Percentiles rank a stretch among this genome's conserved stretches.
Conservation (phyloP, 2,329 filamentous ascomycete species). For the Apiospora marii region DNA sequence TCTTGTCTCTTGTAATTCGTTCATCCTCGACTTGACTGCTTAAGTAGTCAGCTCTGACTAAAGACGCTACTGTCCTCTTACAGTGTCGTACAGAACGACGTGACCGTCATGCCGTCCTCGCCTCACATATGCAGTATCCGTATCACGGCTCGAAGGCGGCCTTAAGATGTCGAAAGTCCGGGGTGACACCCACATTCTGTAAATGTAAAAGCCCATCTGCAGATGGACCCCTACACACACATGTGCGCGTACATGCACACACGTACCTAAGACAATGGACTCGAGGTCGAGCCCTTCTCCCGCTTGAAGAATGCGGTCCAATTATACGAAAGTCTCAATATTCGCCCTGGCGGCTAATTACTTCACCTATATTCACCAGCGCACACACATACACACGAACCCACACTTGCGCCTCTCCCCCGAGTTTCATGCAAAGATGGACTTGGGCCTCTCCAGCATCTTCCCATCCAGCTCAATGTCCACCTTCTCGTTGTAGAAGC, state of each 20-base stretch:
- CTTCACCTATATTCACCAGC: neutral
- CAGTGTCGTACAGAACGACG: neutral
- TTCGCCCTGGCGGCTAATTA: neutral
- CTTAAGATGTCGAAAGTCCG: neutral
- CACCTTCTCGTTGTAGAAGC: constrained; percentile 75
- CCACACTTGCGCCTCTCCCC: neutral
- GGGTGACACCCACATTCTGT: too few relatives aligned
- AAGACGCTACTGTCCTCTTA: neutral
- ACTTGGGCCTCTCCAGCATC: constrained; percentile 41
- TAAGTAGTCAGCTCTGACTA: constrained; percentile 4
- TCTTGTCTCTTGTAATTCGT: neutral
- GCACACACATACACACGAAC: too few relatives aligned
- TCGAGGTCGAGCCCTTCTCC: neutral
- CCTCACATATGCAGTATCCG: neutral
- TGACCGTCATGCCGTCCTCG: neutral
- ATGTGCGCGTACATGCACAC: too few relatives aligned
- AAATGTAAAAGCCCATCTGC: neutral
- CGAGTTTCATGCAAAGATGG: constrained; percentile 32
- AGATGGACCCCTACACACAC: neutral
- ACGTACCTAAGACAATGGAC: neutral
- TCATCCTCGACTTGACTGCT: neutral
- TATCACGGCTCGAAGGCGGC: neutral
- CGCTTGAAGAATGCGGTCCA: neutral
- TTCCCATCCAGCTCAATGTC: constrained; percentile 66
- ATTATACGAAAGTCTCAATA: neutral